Percentiles rank a stretch among this genome's conserved stretches.
Evolutionary conservation across 2,329 filamentous ascomycete genomes (phyloP).

Genomic region (Exserohilum rostratum): DNA sequence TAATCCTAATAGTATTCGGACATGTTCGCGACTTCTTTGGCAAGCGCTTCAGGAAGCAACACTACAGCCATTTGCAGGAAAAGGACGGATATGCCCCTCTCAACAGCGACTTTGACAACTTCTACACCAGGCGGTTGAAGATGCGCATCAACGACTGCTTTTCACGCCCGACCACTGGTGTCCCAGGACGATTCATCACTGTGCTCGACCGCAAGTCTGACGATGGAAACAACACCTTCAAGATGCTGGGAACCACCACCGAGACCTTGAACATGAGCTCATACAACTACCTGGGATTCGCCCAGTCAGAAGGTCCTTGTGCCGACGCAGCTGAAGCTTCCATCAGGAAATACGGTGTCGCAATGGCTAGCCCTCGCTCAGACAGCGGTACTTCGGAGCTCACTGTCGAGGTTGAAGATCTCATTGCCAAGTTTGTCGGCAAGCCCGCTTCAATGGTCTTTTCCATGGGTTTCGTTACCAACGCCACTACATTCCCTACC

Average conservation of each 20-base stretch:
- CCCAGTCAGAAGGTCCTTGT: constrained; percentile 95
- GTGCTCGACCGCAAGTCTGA: constrained; percentile 88
- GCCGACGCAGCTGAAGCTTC: constrained; percentile 89
- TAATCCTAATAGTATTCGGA: constrained; percentile 92
- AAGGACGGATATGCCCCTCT: constrained; percentile 91
- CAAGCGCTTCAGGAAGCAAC: constrained; percentile 87
- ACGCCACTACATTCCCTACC: constrained; percentile 89
- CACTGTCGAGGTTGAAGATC: constrained; percentile 83
- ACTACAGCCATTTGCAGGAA: constrained; percentile 82
- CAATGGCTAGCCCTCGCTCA: constrained; percentile 77
- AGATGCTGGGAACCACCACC: constrained; percentile 85
- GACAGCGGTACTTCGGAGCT: constrained; percentile 89
- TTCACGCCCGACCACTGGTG: constrained; percentile 86
- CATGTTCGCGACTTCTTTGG: constrained; percentile 98
- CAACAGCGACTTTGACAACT: constrained; percentile 98
- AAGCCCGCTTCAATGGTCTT: constrained; percentile 96
- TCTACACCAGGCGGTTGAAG: constrained; percentile 92
- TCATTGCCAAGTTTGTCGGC: constrained; percentile 89
- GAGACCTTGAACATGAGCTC: constrained; percentile 99
- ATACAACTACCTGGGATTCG: constrained; percentile 98
- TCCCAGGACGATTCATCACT: constrained; percentile 92
- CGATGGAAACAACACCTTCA: constrained; percentile 90
- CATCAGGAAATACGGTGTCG: constrained; percentile 84
- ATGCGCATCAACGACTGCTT: constrained; percentile 97
- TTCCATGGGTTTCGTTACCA: constrained; percentile 98